Percentiles rank a stretch among this genome's conserved stretches.
These are phyloP conservation scores for Talaromyces sp. DNA, from an alignment of 2,329 filamentous ascomycete species.

Conservation along the genomic window DNA sequence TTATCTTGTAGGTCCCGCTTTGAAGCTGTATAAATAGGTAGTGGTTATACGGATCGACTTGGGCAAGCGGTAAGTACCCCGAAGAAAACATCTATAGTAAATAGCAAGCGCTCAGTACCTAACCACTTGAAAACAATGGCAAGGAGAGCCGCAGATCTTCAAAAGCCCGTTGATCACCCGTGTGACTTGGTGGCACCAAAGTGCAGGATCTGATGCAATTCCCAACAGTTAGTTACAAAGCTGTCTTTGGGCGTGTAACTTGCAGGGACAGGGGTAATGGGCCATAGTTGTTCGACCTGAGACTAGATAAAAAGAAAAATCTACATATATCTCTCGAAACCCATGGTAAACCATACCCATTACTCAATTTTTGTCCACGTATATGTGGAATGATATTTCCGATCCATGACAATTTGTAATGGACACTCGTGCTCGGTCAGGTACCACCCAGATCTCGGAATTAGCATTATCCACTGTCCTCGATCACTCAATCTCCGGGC, in stretches of 20 bases:
- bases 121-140: neutral
- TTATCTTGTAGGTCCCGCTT: neutral
- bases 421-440: neutral
- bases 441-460: neutral
- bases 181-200: conserved; percentile 13
- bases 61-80: neutral
- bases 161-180: conserved; percentile 2
- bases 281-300: neutral
- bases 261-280: neutral
- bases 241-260: neutral
- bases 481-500: neutral
- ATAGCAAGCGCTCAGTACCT: neutral
- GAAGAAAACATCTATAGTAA: neutral
- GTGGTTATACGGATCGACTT: neutral
- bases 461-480: neutral
- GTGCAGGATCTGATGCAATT: conserved; percentile 10
- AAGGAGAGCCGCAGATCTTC: conserved; percentile 11
- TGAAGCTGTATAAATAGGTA: neutral
- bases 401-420: neutral
- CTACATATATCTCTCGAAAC: neutral
- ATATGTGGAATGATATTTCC: neutral
- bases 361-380: neutral
- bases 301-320: neutral
- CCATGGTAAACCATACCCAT: neutral
- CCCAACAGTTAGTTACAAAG: conserved; percentile 6